Conservation (phyloP, 805 yeast genomes). For the Schwanniomyces vanrijiae region DNA sequence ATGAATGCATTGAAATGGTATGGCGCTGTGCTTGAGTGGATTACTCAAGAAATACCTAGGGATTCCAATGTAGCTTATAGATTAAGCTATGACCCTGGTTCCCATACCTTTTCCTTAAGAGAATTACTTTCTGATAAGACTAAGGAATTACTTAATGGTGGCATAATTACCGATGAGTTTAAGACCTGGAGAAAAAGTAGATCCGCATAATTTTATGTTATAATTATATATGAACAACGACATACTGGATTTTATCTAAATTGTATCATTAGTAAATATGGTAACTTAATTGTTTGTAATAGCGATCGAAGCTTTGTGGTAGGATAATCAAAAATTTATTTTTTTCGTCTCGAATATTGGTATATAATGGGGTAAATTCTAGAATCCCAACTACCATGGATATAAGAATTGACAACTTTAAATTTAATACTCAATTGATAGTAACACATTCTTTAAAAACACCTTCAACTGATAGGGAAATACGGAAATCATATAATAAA, state of each 20-base stretch:
- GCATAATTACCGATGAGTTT: conserved; percentile 48
- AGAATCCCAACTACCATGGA: too few species aligned
- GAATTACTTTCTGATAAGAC: conserved; percentile 47
- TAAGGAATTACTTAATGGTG: conserved; percentile 33
- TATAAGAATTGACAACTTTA: neutral
- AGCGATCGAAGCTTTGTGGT: too few species aligned
- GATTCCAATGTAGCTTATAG: conserved; percentile 54
- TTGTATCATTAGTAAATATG: too few species aligned
- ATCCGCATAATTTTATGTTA: neutral
- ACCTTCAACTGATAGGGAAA: too few species aligned
- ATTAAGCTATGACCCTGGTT: conserved; percentile 55
- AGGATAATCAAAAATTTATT: too few species aligned
- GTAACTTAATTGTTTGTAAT: too few species aligned
- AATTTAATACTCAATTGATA: too few species aligned
- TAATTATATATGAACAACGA: neutral
- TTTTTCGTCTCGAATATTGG: too few species aligned
- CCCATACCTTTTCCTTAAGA: conserved; percentile 51
- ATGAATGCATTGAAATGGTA: conserved; percentile 82
- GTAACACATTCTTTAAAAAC: too few species aligned
- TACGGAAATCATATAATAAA: too few species aligned
- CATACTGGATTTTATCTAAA: too few species aligned
- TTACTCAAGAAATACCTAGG: conserved; percentile 50
- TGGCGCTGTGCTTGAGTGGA: conserved; percentile 82
- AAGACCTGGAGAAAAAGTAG: conserved; percentile 28
- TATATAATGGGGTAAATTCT: too few species aligned